phyloP scores from a whole-genome alignment of 768 basidiomycete genomes.

The Hygrocybe coccinea region DNA sequence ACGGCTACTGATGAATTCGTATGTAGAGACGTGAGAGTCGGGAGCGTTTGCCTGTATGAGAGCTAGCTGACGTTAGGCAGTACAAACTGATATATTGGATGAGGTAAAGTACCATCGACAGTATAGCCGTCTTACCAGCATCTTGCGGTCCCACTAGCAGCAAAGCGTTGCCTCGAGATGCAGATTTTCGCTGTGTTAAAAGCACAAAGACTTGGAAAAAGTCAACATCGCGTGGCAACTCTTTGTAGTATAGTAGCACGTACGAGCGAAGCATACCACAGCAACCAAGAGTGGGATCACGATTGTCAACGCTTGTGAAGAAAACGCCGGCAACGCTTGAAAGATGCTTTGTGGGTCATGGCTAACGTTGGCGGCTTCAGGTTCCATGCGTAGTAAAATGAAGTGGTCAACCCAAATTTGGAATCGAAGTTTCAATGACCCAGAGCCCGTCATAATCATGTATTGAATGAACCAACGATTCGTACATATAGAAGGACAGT shows the following conservation, averaged over 20 bases:
- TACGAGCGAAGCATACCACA: constrained; percentile 41
- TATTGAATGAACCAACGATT: no score
- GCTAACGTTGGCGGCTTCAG: no score
- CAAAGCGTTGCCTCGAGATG: constrained; percentile 53
- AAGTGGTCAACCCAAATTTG: no score
- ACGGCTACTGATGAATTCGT: constrained; percentile 51
- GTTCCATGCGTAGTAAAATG: no score
- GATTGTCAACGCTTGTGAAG: neutral
- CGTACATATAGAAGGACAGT: no score
- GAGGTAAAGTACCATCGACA: constrained; percentile 54
- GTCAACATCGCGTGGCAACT: constrained; percentile 1
- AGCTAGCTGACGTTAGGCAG: constrained; percentile 40
- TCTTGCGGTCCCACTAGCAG: constrained; percentile 72
- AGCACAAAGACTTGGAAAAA: constrained; percentile 39
- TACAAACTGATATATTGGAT: neutral
- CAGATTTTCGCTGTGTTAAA: constrained; percentile 41
- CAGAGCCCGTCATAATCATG: no score
- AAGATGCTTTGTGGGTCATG: no score
- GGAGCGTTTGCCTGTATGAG: constrained; percentile 55
- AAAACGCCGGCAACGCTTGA: no score
- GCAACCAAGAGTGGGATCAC: constrained; percentile 43
- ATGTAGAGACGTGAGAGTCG: constrained; percentile 76
- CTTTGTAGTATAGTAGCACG: constrained; percentile 16
- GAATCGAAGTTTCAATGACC: no score
- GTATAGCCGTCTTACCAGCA: constrained; percentile 75